Base-by-base conservation (phyloP, 148 eudicot species). In the Tetragonia tetragonoides region DNA sequence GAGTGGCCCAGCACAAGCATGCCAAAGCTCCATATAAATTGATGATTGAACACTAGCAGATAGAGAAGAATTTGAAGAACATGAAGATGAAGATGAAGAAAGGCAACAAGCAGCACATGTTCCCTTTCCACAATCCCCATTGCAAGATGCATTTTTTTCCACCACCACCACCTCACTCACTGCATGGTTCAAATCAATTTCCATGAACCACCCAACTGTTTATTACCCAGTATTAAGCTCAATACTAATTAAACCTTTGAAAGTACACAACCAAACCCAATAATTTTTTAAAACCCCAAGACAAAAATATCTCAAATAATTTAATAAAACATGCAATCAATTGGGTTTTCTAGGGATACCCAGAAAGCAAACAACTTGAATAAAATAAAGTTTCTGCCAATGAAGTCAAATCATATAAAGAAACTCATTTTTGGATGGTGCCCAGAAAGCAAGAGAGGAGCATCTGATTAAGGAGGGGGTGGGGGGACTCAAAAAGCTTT, bases 1-100 rank as follows among this genome's bases (percentile, higher is more conserved):
- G 8, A 90, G 83, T 68, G 98, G 93, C 0, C 97, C 98, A 85
- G 93, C 93, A 92, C 97, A 90, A 34, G 98, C 98, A 87, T 92
- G 90, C 98, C 98, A 92, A 46, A 94, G 95, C 81, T 94, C 97
- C 90, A 66, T 85, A 62, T 85, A 88, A 23, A 85, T 83, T 44
- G 90, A 84, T 37, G 89, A 81, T 59, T 63, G 54, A 78, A 65
- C 81, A 78, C 70, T 75, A 73, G 69, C 42, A 16, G 77, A 69
- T 63, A 87, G 83, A 38, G 88, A 85, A 44, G 81, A 85, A 85
- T 86, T 91, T 75, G 95, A 83, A 68, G 91, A 86, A 79, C 78
- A 83, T 64, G 89, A 87, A 42, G 87, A 86, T n/a, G 88, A 83
- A 72, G 89, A 81, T 20, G 90, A 87, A 75, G 81, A 83, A 75